Evolutionary conservation across 2,329 filamentous ascomycete genomes (phyloP), one percentile per base, ranked within the genome.

Genomic region (Sclerotinia sclerotiorum): DNA sequence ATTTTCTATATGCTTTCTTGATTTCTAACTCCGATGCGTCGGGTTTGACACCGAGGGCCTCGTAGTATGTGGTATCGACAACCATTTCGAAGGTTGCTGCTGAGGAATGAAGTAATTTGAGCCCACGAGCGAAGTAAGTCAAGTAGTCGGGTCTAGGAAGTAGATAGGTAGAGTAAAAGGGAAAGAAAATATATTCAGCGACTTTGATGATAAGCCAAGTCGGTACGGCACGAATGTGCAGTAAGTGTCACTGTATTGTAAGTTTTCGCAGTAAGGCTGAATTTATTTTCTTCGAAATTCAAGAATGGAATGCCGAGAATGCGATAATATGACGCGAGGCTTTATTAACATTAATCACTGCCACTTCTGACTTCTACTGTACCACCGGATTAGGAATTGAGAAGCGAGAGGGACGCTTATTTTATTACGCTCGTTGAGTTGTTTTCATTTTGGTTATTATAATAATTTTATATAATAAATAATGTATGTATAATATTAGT

Each of bases 1-100:
- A 86, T 82, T 94, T 97, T 78, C 94, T 88, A 81, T 97, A 97
- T 39, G 94, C 94, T 83, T 97, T 97, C 81, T 97, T 97, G 81
- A 97, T 97, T 79, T 97, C 93, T 63, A 97, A 86, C 79, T 94
- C 92, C 51, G 92, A 90, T 42, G 94, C 94, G 68, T 90, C 92
- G 73, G 93, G 90, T 81, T 89, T 84, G 76, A 97, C 93, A 77
- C 91, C 92, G 51, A 97, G 84, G 74, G 88, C 88, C 81, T 97
- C 93, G 81, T 78, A 78, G 44, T 78, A 78, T 17, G 73, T 72
- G n/a, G 76, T 78, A 65, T 77, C 76, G 21, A 73, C 74, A 65
- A 78, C 76, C 75, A 77, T 77, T 52, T 54, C 70, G 58, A 48
- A 27, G 39, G 19, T 66, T 68, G 54, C 11, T 32, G 44, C 35